Evolutionary conservation across 805 yeast genomes (phyloP).

Genomic region (Diddensiella caesifluorescens): DNA sequence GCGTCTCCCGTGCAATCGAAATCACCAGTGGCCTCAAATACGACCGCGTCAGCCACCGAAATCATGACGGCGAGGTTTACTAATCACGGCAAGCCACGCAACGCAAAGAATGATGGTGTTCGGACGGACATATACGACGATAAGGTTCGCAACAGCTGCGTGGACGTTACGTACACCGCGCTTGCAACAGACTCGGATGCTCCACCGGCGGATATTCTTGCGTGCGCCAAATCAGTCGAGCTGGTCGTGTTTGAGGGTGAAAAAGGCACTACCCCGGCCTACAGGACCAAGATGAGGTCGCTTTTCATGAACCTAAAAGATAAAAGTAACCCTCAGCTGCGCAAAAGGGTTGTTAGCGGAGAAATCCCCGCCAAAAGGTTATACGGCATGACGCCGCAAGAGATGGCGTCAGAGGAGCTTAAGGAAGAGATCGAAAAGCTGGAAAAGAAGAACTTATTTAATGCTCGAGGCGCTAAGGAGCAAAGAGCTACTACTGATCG

Average conservation of each 20-base stretch:
- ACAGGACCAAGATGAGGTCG: slow-evolving; percentile 80
- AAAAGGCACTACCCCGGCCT: slow-evolving; percentile 48
- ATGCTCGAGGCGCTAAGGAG: slow-evolving; percentile 96
- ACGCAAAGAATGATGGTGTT: slow-evolving; percentile 75
- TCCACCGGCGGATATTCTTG: slow-evolving; percentile 54
- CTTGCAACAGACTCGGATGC: slow-evolving; percentile 71
- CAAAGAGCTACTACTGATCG: slow-evolving; percentile 94
- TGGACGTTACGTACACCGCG: slow-evolving; percentile 82
- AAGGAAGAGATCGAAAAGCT: slow-evolving; percentile 80
- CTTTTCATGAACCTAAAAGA: slow-evolving; percentile 83
- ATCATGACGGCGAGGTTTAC: slow-evolving; percentile 35
- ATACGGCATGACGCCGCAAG: slow-evolving; percentile 83
- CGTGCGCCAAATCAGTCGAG: slow-evolving; percentile 68
- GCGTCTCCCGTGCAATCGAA: background rate
- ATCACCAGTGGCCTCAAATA: slow-evolving; percentile 1
- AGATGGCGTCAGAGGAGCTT: slow-evolving; percentile 89
- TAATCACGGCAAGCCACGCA: slow-evolving; percentile 54
- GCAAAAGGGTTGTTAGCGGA: slow-evolving; percentile 62
- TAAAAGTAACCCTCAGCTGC: slow-evolving; percentile 80
- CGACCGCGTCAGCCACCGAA: slow-evolving; percentile 18
- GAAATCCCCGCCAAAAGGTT: slow-evolving; percentile 61
- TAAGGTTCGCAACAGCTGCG: slow-evolving; percentile 75
- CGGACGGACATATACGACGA: slow-evolving; percentile 64
- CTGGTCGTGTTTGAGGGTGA: slow-evolving; percentile 58
- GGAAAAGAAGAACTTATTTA: slow-evolving; percentile 83